Evolutionary conservation across 2,329 filamentous ascomycete genomes (phyloP).

Genomic region (Claviceps africana): DNA sequence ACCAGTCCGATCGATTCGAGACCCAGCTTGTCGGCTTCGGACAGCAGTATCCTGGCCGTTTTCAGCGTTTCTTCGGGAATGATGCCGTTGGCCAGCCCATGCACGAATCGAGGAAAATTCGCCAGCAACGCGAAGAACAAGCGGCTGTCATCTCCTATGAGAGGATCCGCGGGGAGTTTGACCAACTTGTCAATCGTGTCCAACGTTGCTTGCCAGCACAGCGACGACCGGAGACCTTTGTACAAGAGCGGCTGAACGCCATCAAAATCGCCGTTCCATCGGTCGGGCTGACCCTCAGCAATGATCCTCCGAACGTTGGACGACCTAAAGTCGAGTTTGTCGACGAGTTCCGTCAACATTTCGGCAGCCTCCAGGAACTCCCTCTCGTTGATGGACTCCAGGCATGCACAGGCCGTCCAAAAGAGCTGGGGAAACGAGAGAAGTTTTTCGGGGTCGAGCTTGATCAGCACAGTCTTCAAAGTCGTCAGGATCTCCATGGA

Average conservation of each 20-base stretch:
- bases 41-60: conserved; percentile 55
- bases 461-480: conserved; percentile 77
- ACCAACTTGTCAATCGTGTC: conserved; percentile 66
- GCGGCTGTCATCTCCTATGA: conserved; percentile 71
- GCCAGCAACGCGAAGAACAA: conserved; percentile 77
- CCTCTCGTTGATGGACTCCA: conserved; percentile 91
- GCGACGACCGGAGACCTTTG: conserved; percentile 79
- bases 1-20: conserved; percentile 53
- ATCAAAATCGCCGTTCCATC: conserved; percentile 82
- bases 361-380: conserved; percentile 85
- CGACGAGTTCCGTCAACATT: conserved; percentile 78
- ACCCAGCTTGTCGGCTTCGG: conserved; percentile 59
- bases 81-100: conserved; percentile 55
- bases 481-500: conserved; percentile 97
- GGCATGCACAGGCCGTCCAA: conserved; percentile 92
- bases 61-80: conserved; percentile 42
- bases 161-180: conserved; percentile 59
- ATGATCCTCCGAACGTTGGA: conserved; percentile 55
- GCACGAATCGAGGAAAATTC: conserved; percentile 77
- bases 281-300: conserved; percentile 62
- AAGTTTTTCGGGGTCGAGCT: conserved; percentile 64
- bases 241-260: conserved; percentile 77
- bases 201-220: conserved; percentile 66
- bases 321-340: conserved; percentile 68
- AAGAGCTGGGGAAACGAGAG: conserved; percentile 89